A percentile compares a stretch with the other conserved stretches of the same genome.
These are phyloP conservation scores for Thraustochytrium sp. DNA, from an alignment of 352 stramenopile species.

Conservation along the genomic window DNA sequence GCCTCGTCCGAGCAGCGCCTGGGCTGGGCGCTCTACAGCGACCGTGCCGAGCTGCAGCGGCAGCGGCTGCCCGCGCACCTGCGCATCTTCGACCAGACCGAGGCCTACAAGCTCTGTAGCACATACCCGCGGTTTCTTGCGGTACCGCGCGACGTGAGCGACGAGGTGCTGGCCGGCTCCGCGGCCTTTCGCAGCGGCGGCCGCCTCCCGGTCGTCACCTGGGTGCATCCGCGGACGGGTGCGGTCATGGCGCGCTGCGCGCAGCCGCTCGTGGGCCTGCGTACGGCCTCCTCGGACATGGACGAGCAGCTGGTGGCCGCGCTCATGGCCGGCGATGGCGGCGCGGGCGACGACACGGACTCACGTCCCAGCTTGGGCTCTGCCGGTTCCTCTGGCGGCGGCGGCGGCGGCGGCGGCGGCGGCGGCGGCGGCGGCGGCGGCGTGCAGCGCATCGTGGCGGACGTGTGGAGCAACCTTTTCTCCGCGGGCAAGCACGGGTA, in stretches of 20 bases:
- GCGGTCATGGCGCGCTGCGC: conserved; percentile 66
- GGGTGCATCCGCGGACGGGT: conserved; percentile 62
- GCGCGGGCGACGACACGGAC: not conserved
- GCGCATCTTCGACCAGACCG: conserved; percentile 54
- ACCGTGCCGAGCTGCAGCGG: not conserved
- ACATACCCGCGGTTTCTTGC: conserved; percentile 71
- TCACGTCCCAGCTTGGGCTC: not conserved
- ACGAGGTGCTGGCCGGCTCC: conserved; percentile 62
- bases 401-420: not conserved
- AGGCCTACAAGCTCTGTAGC: conserved; percentile 63
- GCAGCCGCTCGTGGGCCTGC: conserved; percentile 72
- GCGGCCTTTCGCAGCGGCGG: conserved; percentile 72
- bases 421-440: not conserved
- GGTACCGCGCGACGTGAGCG: conserved; percentile 61
- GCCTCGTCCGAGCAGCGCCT: not conserved
- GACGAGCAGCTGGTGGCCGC: conserved; percentile 58
- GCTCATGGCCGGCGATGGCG: not conserved
- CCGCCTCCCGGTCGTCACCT: conserved; percentile 70
- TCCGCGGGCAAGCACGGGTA: not conserved
- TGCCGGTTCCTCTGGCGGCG: too few relatives aligned
- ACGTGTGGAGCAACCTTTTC: conserved; percentile 26
- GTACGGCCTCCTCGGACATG: conserved; percentile 63
- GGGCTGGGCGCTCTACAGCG: conserved; percentile 25
- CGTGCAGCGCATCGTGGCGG: not conserved
- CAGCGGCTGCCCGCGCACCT: not conserved